Evolutionary conservation across 495 filamentous ascomycete species (phyloP).

Genomic region (Hyaloscypha bicolor): DNA sequence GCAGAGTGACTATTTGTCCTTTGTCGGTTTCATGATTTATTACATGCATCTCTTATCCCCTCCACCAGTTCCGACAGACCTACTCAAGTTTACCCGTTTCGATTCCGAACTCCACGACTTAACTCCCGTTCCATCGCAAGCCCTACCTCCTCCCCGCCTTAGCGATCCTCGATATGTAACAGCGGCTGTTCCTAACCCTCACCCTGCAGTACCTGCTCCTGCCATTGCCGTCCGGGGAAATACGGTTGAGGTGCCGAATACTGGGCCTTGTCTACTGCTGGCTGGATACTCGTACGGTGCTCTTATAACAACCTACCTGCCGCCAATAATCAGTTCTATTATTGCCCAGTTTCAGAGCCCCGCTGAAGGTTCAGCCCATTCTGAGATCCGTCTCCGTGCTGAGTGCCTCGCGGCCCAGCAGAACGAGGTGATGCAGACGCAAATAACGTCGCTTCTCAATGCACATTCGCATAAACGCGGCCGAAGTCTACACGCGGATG

Average conservation of each 20-base stretch:
- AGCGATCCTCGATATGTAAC: constrained; percentile 1
- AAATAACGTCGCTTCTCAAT: constrained; percentile 29
- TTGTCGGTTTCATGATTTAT: constrained; percentile 74
- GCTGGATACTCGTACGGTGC: constrained; percentile 94
- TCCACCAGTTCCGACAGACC: constrained; percentile 12
- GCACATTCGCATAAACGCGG: constrained; percentile 7
- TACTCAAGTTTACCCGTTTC: constrained; percentile 10
- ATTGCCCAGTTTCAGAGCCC: constrained; percentile 58
- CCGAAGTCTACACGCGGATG: constrained; percentile 18
- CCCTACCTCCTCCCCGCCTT: constrained; percentile 17
- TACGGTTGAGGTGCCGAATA: background rate
- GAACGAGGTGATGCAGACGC: constrained; percentile 47
- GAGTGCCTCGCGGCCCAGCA: constrained; percentile 59
- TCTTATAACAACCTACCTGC: constrained; percentile 74
- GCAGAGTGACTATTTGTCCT: constrained; percentile 75
- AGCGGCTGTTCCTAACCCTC: background rate
- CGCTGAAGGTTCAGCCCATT: constrained; percentile 51
- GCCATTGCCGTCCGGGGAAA: background rate
- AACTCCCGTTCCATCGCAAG: constrained; percentile 29
- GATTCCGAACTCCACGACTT: constrained; percentile 23
- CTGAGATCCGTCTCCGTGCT: constrained; percentile 70
- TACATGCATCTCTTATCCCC: constrained; percentile 59
- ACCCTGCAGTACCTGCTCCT: background rate
- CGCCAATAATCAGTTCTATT: constrained; percentile 56
- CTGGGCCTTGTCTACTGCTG: constrained; percentile 53